A percentile compares a stretch with the other conserved stretches of the same genome.
Evolutionary conservation across 345 rosid species (phyloP).

Genomic region (Noccaea bulbosa): DNA sequence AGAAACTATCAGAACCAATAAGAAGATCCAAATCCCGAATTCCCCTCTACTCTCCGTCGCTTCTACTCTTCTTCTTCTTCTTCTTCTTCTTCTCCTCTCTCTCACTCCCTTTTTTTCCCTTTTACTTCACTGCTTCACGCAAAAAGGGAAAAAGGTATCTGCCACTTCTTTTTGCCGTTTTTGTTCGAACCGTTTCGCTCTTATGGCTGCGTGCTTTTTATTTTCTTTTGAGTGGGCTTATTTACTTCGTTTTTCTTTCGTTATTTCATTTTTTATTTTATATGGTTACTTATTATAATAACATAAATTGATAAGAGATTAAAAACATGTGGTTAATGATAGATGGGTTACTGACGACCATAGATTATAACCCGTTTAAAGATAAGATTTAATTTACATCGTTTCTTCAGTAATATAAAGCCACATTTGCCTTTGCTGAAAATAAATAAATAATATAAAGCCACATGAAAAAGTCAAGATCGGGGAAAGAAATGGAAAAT

Average conservation of each 20-base stretch:
- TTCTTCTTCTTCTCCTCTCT: slow-evolving; percentile 13
- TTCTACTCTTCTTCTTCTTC: slow-evolving; percentile 26
- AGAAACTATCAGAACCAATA: slow-evolving; percentile 13
- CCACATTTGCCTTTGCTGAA: background rate
- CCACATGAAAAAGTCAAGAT: slow-evolving; percentile 25
- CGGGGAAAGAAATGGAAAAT: slow-evolving; percentile 16
- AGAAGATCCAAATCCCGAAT: slow-evolving; percentile 10
- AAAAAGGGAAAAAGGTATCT: background rate
- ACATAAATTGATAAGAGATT: background rate
- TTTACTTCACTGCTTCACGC: slow-evolving; percentile 32
- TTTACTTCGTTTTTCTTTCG: background rate
- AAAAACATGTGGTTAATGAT: slow-evolving; percentile 14
- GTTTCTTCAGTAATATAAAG: slow-evolving; percentile 30
- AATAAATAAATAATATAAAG: slow-evolving; percentile 7
- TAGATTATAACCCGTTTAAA: slow-evolving; percentile 38
- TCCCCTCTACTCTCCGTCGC: slow-evolving; percentile 6
- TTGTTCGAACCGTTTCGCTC: slow-evolving; percentile 24
- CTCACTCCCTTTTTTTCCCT: background rate
- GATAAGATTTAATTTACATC: slow-evolving; percentile 33
- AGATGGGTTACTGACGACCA: slow-evolving; percentile 26
- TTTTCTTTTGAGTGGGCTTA: background rate
- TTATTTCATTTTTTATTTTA: background rate
- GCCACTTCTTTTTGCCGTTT: slow-evolving; percentile 21
- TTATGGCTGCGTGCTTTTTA: background rate
- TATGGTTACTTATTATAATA: background rate